Evolutionary conservation across 495 filamentous ascomycete species (phyloP).

Genomic region (Entonaema liquescens): DNA sequence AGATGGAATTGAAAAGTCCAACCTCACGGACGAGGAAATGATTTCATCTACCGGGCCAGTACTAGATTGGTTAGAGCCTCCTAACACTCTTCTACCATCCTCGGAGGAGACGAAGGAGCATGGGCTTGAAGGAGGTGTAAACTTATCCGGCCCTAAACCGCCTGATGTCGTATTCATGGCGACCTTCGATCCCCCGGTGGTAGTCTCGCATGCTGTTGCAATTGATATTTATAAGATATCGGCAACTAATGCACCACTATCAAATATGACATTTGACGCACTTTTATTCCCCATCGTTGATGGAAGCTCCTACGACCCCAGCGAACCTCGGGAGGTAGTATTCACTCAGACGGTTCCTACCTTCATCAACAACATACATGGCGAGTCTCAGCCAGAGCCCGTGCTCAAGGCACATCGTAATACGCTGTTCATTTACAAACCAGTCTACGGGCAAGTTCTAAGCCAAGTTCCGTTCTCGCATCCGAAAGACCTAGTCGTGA

Average conservation of each 20-base stretch:
- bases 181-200: conserved; percentile 82
- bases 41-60: conserved; percentile 53
- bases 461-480: conserved; percentile 83
- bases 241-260: conserved; percentile 63
- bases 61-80: conserved; percentile 75
- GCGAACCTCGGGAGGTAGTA: conserved; percentile 50
- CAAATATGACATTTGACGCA: conserved; percentile 69
- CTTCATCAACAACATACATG: conserved; percentile 36
- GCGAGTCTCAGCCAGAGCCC: conserved; percentile 45
- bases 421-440: conserved; percentile 74
- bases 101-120: conserved; percentile 50
- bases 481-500: conserved; percentile 80
- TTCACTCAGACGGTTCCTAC: conserved; percentile 47
- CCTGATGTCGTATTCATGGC: conserved; percentile 85
- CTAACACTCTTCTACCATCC: conserved; percentile 53
- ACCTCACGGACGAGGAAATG: conserved; percentile 51
- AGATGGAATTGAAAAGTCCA: conserved; percentile 61
- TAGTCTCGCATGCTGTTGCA: conserved; percentile 73
- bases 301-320: conserved; percentile 48
- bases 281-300: conserved; percentile 66
- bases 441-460: conserved; percentile 72
- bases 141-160: conserved; percentile 56
- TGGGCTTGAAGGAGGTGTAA: conserved; percentile 48
- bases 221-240: conserved; percentile 71
- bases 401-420: conserved; percentile 67